Conservation (phyloP, 176 grass and related monocot species). For the Avena insularis region DNA sequence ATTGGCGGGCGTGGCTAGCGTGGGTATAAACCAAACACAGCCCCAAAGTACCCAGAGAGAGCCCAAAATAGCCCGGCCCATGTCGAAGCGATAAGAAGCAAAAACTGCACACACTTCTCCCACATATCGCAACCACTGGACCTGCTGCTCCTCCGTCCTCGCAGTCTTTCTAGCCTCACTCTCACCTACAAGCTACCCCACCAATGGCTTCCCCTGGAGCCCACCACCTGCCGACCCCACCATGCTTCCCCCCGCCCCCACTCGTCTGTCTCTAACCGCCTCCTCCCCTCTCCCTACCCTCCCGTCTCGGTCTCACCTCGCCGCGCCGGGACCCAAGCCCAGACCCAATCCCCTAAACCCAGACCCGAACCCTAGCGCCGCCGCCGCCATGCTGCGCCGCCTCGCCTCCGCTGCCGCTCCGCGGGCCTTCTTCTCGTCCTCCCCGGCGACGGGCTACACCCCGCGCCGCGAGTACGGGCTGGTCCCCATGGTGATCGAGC, state of each 20-base stretch:
- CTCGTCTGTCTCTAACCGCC: conserved; percentile 31
- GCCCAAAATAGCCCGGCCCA: background rate
- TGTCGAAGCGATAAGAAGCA: conserved; percentile 14
- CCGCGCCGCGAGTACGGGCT: conserved; percentile 63
- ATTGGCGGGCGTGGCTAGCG: too few relatives aligned
- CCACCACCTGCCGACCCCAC: conserved; percentile 10
- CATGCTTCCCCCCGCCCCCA: conserved; percentile 30
- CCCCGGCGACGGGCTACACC: conserved; percentile 27
- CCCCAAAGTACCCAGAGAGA: background rate
- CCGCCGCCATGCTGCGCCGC: conserved; percentile 49
- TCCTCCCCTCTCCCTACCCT: background rate
- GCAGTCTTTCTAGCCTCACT: background rate
- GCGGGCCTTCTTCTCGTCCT: conserved; percentile 45
- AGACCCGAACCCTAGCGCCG: conserved; percentile 53
- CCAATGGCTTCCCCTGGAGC: conserved; percentile 36
- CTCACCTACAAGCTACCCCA: conserved; percentile 41
- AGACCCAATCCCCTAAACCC: conserved; percentile 41
- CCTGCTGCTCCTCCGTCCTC: background rate
- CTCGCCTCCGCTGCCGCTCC: conserved; percentile 38
- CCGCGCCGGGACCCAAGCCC: conserved; percentile 32
- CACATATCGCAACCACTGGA: background rate
- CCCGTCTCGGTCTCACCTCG: conserved; percentile 28
- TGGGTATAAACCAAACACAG: too few relatives aligned
- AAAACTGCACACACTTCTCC: background rate
- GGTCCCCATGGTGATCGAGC: conserved; percentile 90